Evolutionary conservation across 2,329 filamentous ascomycete species (phyloP).

Genomic region (Triangularia verruculosa): DNA sequence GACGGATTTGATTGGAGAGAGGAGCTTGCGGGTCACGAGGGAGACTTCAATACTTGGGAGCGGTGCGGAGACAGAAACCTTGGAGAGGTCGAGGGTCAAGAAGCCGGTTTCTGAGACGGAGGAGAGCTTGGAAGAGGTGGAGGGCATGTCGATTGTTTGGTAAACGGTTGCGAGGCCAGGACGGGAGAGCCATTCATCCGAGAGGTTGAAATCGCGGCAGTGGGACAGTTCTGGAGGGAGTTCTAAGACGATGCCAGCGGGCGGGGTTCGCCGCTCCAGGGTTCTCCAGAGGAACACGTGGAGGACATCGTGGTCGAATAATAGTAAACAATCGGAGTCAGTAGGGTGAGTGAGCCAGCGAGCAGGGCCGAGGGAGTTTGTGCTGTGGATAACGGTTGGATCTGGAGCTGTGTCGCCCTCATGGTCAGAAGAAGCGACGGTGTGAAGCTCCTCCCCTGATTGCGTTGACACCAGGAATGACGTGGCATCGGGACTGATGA

Average conservation of each 20-base stretch:
- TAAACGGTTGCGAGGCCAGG: slow-evolving; percentile 6
- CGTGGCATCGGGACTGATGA: slow-evolving; percentile 16
- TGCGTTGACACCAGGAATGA: slow-evolving; percentile 16
- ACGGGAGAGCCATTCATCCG: slow-evolving; percentile 18
- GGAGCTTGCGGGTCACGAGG: slow-evolving; percentile 5
- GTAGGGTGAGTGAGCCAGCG: slow-evolving; percentile 20
- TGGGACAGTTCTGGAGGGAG: slow-evolving; percentile 11
- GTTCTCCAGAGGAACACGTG: slow-evolving; percentile 19
- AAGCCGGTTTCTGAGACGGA: slow-evolving; percentile 12
- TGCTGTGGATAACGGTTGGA: neutral
- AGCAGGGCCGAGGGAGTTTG: neutral
- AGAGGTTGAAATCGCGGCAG: neutral
- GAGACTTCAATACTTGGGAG: neutral
- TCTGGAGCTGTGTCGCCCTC: neutral
- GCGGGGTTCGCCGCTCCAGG: slow-evolving; percentile 10
- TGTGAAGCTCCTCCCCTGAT: slow-evolving; percentile 14
- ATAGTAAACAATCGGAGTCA: slow-evolving; percentile 12
- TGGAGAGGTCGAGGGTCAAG: slow-evolving; percentile 15
- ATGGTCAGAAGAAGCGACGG: neutral
- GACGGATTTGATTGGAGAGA: slow-evolving; percentile 7
- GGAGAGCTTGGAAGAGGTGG: neutral
- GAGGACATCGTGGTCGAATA: slow-evolving; percentile 10
- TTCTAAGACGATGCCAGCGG: slow-evolving; percentile 7
- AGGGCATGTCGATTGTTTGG: slow-evolving; percentile 10
- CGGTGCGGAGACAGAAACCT: neutral